Conservation (phyloP, 75 land plant species). For the Chamaecyparis obtusa region DNA sequence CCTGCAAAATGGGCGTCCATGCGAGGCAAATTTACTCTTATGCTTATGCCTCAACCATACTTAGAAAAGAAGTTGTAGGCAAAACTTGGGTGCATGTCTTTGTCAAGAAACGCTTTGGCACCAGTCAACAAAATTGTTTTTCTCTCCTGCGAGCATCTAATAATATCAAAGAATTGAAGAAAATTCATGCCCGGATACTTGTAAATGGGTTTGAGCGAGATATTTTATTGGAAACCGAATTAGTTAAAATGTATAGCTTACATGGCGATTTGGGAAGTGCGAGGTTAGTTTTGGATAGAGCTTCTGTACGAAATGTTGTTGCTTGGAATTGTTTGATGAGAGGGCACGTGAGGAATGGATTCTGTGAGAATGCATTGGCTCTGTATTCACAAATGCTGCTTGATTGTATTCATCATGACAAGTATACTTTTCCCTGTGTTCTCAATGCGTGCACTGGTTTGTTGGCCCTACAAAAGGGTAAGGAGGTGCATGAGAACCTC, state of each 20-base stretch:
- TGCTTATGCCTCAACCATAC: not conserved
- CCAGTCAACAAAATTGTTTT: not conserved
- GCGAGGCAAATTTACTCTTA: not conserved
- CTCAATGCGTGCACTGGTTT: conserved; percentile 12
- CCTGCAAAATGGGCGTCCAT: not conserved
- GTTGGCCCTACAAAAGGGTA: not conserved
- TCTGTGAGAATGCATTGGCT: not conserved
- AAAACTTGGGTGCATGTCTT: not conserved
- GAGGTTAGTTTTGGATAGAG: conserved; percentile 10
- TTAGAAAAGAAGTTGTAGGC: not conserved
- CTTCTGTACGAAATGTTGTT: not conserved
- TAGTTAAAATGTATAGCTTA: conserved; percentile 16
- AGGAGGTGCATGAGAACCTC: not conserved
- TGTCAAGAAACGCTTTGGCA: not conserved
- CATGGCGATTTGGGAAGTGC: conserved; percentile 12
- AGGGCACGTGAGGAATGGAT: conserved; percentile 11
- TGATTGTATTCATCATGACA: conserved; percentile 10
- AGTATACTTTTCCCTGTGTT: not conserved
- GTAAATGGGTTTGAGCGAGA: not conserved
- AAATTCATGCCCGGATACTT: not conserved
- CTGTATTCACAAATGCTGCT: conserved; percentile 7
- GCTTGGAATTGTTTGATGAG: conserved; percentile 9
- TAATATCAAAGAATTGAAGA: not conserved
- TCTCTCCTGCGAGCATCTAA: not conserved
- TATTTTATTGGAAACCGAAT: not conserved